Evolutionary conservation across 2,329 filamentous ascomycete genomes (phyloP).

Genomic region (Colletotrichum sp.): DNA sequence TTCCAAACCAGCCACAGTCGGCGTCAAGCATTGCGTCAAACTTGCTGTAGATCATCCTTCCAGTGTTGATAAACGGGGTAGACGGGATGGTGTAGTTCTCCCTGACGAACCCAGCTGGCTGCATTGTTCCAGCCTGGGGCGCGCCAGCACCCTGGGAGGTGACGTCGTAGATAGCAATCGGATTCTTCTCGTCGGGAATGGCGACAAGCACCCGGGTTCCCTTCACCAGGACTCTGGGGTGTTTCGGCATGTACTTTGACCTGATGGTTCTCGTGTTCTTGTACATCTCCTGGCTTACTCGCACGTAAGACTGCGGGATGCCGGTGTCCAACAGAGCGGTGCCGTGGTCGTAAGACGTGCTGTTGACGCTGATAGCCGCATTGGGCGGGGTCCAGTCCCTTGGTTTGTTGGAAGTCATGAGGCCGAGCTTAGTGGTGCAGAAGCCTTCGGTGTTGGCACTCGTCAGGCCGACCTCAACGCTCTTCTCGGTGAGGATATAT

Average conservation of each 20-base stretch:
- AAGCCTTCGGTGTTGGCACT: background rate
- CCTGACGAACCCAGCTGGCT: background rate
- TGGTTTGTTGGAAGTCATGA: background rate
- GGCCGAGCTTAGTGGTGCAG: background rate
- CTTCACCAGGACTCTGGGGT: background rate
- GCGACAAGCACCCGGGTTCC: background rate
- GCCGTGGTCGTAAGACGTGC: background rate
- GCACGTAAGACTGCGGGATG: background rate
- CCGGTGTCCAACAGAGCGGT: background rate
- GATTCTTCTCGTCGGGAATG: background rate
- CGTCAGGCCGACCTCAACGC: background rate
- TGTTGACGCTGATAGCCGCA: background rate
- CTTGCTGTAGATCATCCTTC: background rate
- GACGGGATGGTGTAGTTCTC: background rate
- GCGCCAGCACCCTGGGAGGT: background rate
- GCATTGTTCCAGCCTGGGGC: background rate
- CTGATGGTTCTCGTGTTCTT: background rate
- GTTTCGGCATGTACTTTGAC: background rate
- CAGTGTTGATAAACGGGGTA: background rate
- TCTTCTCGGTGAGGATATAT: background rate
- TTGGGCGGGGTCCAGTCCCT: constrained; percentile 1
- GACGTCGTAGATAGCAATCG: background rate
- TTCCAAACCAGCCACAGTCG: background rate
- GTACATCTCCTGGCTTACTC: background rate
- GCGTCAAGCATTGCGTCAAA: background rate